Percentiles rank a stretch among this genome's conserved stretches.
These are phyloP conservation scores for Erysimum cheiranthoides DNA, from an alignment of 345 rosid genomes.

Conservation along the genomic window DNA sequence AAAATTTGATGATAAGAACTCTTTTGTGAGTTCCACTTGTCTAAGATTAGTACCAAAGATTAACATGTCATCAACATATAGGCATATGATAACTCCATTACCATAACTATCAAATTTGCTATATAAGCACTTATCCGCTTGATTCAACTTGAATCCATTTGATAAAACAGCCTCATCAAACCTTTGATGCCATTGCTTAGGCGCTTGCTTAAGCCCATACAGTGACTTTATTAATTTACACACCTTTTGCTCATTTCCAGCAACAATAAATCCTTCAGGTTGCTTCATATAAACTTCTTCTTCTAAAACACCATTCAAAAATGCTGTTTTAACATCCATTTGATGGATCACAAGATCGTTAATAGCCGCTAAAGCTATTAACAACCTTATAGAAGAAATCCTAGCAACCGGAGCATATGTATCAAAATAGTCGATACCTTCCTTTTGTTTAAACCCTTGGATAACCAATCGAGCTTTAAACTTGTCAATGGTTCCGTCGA, in stretches of 20 bases:
- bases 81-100: conserved; percentile 2
- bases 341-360: not conserved
- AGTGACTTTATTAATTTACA: conserved; percentile 18
- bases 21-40: conserved; percentile 3
- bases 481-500: not conserved
- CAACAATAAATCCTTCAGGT: not conserved
- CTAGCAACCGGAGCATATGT: not conserved
- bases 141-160: not conserved
- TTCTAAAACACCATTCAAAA: not conserved
- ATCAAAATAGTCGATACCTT: not conserved
- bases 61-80: too few relatives aligned
- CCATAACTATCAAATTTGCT: not conserved
- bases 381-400: not conserved
- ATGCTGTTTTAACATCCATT: conserved; percentile 8
- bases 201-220: not conserved
- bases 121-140: not conserved
- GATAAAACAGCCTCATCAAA: not conserved
- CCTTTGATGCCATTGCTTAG: conserved; percentile 7
- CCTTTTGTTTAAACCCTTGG: not conserved
- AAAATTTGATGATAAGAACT: not conserved
- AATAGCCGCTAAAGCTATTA: not conserved
- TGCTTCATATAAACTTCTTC: not conserved
- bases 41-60: not conserved
- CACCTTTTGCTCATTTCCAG: not conserved
- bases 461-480: conserved; percentile 11